A percentile compares a stretch with the other conserved stretches of the same genome.
Evolutionary conservation across 2,329 filamentous ascomycete species (phyloP).

Genomic region (Fusarium odoratissimum): DNA sequence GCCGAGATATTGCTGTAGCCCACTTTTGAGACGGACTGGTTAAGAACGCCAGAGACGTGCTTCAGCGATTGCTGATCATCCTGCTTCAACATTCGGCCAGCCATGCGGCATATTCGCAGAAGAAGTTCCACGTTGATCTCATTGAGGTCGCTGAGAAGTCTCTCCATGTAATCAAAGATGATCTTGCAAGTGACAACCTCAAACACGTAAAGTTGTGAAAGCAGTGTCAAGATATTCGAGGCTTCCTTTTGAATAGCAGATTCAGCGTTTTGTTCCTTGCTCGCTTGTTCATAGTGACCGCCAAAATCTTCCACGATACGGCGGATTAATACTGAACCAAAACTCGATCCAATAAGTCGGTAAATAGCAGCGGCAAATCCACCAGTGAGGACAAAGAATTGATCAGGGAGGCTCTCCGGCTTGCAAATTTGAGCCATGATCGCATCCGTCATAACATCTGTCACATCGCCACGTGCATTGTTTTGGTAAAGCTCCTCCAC

Average conservation of each 20-base stretch:
- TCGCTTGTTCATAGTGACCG: slow-evolving; percentile 65
- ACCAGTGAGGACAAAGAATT: slow-evolving; percentile 89
- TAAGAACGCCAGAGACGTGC: slow-evolving; percentile 85
- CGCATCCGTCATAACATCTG: slow-evolving; percentile 80
- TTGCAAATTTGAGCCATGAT: slow-evolving; percentile 85
- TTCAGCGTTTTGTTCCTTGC: slow-evolving; percentile 55
- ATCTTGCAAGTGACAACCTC: slow-evolving; percentile 85
- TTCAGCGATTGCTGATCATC: slow-evolving; percentile 91
- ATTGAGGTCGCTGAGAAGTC: slow-evolving; percentile 78
- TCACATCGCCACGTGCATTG: slow-evolving; percentile 89
- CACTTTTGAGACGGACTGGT: slow-evolving; percentile 74
- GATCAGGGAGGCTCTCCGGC: slow-evolving; percentile 81
- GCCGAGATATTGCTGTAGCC: slow-evolving; percentile 81
- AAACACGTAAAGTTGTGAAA: slow-evolving; percentile 92
- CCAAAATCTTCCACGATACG: slow-evolving; percentile 81
- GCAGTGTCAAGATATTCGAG: slow-evolving; percentile 82
- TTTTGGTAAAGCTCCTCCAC: slow-evolving; percentile 86
- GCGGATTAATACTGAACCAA: slow-evolving; percentile 88
- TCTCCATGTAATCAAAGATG: slow-evolving; percentile 89
- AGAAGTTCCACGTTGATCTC: slow-evolving; percentile 91
- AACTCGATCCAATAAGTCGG: slow-evolving; percentile 86
- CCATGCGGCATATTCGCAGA: slow-evolving; percentile 83
- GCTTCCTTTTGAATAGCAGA: slow-evolving; percentile 51
- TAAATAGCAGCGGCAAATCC: slow-evolving; percentile 91
- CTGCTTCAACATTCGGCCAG: slow-evolving; percentile 83